Evolutionary conservation across 1,139 yeast species (phyloP).

Genomic region (Nadsonia starkeyi-henricii): DNA sequence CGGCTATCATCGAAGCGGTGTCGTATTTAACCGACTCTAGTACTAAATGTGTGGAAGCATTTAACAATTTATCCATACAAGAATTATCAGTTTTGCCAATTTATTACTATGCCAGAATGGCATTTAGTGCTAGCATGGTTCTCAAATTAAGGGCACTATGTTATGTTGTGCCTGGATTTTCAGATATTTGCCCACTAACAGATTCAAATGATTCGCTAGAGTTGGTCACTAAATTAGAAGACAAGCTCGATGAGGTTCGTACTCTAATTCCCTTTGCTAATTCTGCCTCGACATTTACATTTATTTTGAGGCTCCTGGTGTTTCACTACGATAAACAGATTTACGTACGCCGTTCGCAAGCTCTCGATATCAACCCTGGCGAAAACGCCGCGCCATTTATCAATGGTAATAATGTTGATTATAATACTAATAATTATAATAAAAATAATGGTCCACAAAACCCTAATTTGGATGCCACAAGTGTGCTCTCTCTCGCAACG

Average conservation of each 20-base stretch:
- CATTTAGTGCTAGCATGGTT: slow-evolving; percentile 55
- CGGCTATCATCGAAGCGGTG: slow-evolving; percentile 13
- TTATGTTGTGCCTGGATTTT: slow-evolving; percentile 40
- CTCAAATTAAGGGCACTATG: slow-evolving; percentile 44
- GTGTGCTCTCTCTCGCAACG: too few relatives aligned
- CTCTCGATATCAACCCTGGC: slow-evolving; percentile 7
- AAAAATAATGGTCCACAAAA: too few relatives aligned
- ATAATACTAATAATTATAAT: too few relatives aligned
- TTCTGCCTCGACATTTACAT: slow-evolving; percentile 14
- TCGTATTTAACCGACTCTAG: slow-evolving; percentile 15
- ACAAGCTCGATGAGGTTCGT: slow-evolving; percentile 15
- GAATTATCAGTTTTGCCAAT: slow-evolving; percentile 43
- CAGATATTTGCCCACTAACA: slow-evolving; percentile 34
- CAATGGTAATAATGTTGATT: too few relatives aligned
- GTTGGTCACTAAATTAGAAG: slow-evolving; percentile 31
- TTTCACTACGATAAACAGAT: slow-evolving; percentile 20
- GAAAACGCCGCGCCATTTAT: background rate
- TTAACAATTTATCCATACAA: slow-evolving; percentile 8
- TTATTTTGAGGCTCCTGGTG: slow-evolving; percentile 17
- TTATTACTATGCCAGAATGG: slow-evolving; percentile 46
- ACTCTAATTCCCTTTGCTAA: slow-evolving; percentile 16
- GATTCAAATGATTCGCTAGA: slow-evolving; percentile 28
- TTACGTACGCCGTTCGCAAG: slow-evolving; percentile 6
- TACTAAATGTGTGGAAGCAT: slow-evolving; percentile 12
- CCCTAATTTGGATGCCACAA: too few relatives aligned